Evolutionary conservation across 768 basidiomycete genomes (phyloP).

Genomic region (Pulveroboletus frians): DNA sequence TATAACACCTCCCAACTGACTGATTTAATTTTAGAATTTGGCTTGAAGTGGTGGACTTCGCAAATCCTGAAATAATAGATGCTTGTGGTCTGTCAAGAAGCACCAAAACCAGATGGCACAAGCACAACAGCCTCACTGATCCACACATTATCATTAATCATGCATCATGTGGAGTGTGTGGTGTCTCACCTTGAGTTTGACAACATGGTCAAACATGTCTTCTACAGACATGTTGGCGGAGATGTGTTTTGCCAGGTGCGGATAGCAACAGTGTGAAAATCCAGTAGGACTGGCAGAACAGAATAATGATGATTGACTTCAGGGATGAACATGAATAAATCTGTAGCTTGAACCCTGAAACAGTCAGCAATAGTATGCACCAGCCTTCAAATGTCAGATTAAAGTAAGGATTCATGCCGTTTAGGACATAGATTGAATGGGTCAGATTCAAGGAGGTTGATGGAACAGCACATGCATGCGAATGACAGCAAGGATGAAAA

Average conservation of each 20-base stretch:
- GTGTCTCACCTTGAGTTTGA: constrained; percentile 50
- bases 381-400: constrained; percentile 91
- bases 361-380: constrained; percentile 36
- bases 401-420: constrained; percentile 78
- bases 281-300: constrained; percentile 62
- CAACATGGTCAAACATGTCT: constrained; percentile 63
- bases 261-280: constrained; percentile 61
- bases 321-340: neutral
- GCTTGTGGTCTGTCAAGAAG: constrained; percentile 25
- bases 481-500: neutral
- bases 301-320: constrained; percentile 76
- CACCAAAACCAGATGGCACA: constrained; percentile 56
- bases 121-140: constrained; percentile 69
- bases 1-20: constrained; percentile 54
- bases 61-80: constrained; percentile 1
- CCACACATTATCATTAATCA: constrained; percentile 29
- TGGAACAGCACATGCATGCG: constrained; percentile 14
- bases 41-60: neutral
- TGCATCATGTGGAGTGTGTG: neutral
- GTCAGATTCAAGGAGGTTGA: constrained; percentile 29
- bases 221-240: constrained; percentile 54
- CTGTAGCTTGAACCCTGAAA: constrained; percentile 13
- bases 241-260: constrained; percentile 61
- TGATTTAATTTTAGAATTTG: constrained; percentile 34
- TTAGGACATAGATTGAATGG: constrained; percentile 66